Base-by-base conservation (phyloP, 2,329 filamentous ascomycete genomes). In the Chrysoporthe puriensis region DNA sequence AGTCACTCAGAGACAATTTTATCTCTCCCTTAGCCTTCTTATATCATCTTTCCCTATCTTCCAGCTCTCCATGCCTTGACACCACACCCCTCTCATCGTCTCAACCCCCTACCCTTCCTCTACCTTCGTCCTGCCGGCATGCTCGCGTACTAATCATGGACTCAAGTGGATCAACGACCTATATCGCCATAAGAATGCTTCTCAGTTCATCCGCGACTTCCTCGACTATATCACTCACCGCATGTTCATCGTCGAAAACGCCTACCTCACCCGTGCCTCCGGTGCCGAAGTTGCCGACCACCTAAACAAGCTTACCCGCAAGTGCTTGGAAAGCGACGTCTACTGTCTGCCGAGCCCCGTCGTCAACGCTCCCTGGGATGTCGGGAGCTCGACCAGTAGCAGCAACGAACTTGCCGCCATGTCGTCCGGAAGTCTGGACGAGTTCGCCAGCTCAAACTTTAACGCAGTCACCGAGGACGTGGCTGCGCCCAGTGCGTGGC, bases 211-310 rank as follows among this genome's bases (percentile, higher is more conserved):
- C 44, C 67, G 67, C 21, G 69, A 70, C 52, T 70, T 70, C n/a
- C 56, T 70, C 18, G 68, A 69, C 48, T 70, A 69, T 57, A 70
- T 70, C 44, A 64, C 69, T 5, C 60, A 70, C 44, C 66, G 66
- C 56, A 70, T 70, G 69, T 70, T 70, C 50, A 64, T 70, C 42
- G 68, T 70, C 34, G 69, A 70, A 66, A 68, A 66, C 21, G 69
- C 56, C 21, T 59, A 26, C 14, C 8, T 64, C 42, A 63, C 54
- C 9, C 69, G 69, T 64, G 69, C 69, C 34, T 69, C 66, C 18
- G 66, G 66, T 69, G 69, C 65, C n/a, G 69, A 70, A 21, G 69
- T 70, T 42, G 66, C 69, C 52, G 54, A 66, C 5, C 34, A 66
- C 46, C 62, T 70, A n/a, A 64, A 69, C 50, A 58, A 46, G 13